These are phyloP conservation scores for Eucalyptus camaldulensis DNA, from an alignment of 345 rosid species.

Conservation along the genomic window DNA sequence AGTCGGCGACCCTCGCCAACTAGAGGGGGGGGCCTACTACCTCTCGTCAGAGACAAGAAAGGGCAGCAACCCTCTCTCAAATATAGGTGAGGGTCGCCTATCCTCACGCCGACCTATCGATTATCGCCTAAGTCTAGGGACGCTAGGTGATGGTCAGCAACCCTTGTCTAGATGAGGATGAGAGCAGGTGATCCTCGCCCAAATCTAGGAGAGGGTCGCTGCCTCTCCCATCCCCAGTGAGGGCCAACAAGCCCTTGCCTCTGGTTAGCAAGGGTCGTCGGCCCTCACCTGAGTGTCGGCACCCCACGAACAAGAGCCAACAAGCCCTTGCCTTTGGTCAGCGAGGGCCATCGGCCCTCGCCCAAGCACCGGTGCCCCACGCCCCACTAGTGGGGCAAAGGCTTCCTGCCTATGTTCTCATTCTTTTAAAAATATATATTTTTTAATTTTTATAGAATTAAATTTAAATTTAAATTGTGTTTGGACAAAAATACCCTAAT, in stretches of 20 bases:
- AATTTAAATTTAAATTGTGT: no score
- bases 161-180: no score
- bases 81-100: accelerated
- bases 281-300: accelerated
- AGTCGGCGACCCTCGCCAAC: accelerated
- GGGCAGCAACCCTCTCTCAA: no score
- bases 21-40: no score
- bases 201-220: no score
- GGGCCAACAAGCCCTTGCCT: no score
- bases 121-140: no score
- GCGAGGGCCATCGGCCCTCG: accelerated
- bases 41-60: accelerated
- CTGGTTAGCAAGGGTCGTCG: accelerated
- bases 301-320: no score
- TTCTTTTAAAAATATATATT: no score
- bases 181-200: accelerated
- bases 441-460: no score
- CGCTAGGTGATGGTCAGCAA: accelerated
- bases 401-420: accelerated
- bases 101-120: accelerated
- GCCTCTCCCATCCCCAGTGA: accelerated
- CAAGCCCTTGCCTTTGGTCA: accelerated
- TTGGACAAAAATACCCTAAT: no score
- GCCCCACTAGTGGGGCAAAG: accelerated
- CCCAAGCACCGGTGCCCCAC: accelerated